phyloP scores from a whole-genome alignment of 1,139 yeast species.

The Hansenula lynferdii region DNA sequence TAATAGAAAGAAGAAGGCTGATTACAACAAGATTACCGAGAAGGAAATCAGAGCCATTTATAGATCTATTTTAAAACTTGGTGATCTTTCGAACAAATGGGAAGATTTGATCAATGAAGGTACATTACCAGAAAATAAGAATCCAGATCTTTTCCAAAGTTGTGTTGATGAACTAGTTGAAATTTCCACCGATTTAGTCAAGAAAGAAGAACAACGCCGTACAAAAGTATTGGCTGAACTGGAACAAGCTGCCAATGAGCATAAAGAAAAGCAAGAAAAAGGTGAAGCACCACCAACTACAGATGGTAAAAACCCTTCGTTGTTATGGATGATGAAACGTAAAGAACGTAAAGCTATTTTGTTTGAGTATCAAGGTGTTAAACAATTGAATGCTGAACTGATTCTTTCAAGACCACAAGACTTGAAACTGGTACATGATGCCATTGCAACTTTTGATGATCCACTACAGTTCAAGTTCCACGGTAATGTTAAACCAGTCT shows the following conservation, averaged over 20 bases:
- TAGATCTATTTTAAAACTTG: slow-evolving; percentile 75
- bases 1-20: slow-evolving; percentile 26
- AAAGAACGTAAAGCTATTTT: slow-evolving; percentile 85
- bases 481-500: slow-evolving; percentile 69
- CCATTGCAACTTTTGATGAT: slow-evolving; percentile 49
- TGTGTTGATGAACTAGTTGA: slow-evolving; percentile 69
- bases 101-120: slow-evolving; percentile 90
- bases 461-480: slow-evolving; percentile 55
- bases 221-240: slow-evolving; percentile 48
- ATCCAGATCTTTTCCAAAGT: slow-evolving; percentile 75
- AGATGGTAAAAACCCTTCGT: slow-evolving; percentile 36
- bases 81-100: slow-evolving; percentile 79
- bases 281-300: slow-evolving; percentile 32
- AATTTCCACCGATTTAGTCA: slow-evolving; percentile 57
- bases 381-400: slow-evolving; percentile 87
- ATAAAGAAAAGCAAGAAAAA: slow-evolving; percentile 39
- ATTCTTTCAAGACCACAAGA: slow-evolving; percentile 80
- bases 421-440: slow-evolving; percentile 56
- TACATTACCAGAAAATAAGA: slow-evolving; percentile 70
- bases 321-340: slow-evolving; percentile 46
- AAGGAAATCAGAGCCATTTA: slow-evolving; percentile 86
- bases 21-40: slow-evolving; percentile 61
- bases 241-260: slow-evolving; percentile 58
- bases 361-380: slow-evolving; percentile 86
- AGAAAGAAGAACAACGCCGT: slow-evolving; percentile 64